Conservation (phyloP, 1,284 basidiomycete genomes). For the Boletus sp. region DNA sequence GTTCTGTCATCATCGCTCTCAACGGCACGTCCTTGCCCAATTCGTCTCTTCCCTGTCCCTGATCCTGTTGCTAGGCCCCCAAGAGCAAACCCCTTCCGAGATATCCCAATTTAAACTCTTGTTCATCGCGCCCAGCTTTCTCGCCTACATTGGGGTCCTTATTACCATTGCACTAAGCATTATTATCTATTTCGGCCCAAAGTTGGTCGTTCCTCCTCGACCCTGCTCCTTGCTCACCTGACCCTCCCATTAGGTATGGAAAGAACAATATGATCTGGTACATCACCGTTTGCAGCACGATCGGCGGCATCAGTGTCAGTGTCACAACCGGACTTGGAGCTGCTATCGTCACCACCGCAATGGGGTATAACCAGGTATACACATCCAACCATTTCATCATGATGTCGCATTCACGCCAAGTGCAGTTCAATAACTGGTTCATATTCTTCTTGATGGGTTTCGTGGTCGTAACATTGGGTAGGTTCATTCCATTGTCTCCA, state of each 20-base stretch:
- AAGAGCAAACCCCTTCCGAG: constrained; percentile 75
- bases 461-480: constrained; percentile 77
- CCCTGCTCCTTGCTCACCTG: background rate
- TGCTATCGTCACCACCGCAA: constrained; percentile 83
- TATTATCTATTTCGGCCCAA: constrained; percentile 78
- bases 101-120: constrained; percentile 79
- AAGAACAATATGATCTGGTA: constrained; percentile 96
- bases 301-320: constrained; percentile 94
- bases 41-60: constrained; percentile 1
- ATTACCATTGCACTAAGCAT: constrained; percentile 63
- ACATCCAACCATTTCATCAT: background rate
- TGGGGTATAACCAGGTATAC: constrained; percentile 80
- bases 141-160: constrained; percentile 69
- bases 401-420: background rate
- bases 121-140: constrained; percentile 86
- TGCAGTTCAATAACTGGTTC: constrained; percentile 76
- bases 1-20: constrained; percentile 81
- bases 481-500: constrained; percentile 25
- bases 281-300: constrained; percentile 91
- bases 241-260: constrained; percentile 55
- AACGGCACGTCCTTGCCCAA: constrained; percentile 46
- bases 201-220: constrained; percentile 36
- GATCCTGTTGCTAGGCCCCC: constrained; percentile 57
- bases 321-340: constrained; percentile 93
- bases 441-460: constrained; percentile 86